Percentiles rank a stretch among this genome's conserved stretches.
Evolutionary conservation across 305 asterid genomes (phyloP).

Genomic region (Withania somnifera): DNA sequence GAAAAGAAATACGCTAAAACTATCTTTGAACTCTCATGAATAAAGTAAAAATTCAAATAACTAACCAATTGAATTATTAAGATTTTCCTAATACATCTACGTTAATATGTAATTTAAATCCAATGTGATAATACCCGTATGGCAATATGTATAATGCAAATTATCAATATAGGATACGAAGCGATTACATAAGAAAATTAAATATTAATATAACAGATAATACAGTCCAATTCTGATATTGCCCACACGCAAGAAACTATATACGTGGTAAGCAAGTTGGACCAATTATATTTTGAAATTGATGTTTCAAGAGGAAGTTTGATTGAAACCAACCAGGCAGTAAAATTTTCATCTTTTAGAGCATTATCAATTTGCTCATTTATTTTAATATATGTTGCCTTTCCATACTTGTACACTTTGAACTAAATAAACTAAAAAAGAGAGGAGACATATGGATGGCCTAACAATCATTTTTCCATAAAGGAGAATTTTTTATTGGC

Average conservation of each 20-base stretch:
- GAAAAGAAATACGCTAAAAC: too few relatives aligned
- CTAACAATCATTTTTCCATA: neutral
- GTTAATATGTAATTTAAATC: too few relatives aligned
- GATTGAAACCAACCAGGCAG: neutral
- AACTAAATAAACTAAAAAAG: neutral
- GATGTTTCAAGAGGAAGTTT: neutral
- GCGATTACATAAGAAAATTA: neutral
- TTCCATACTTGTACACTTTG: neutral
- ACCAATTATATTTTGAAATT: neutral
- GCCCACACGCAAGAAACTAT: conserved; percentile 3
- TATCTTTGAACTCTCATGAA: too few relatives aligned
- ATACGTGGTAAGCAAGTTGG: neutral
- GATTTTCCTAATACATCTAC: too few relatives aligned
- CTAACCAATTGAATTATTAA: too few relatives aligned
- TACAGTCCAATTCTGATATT: neutral
- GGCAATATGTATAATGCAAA: neutral
- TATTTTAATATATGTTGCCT: too few relatives aligned
- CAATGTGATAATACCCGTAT: too few relatives aligned
- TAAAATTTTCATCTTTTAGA: neutral
- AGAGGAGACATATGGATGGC: neutral
- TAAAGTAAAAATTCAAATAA: too few relatives aligned
- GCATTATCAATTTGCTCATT: neutral
- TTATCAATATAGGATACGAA: neutral
- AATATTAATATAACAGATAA: neutral
- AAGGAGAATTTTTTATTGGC: neutral